These are phyloP conservation scores for Aquilaria yunnanensis DNA, from an alignment of 345 rosid genomes.

Conservation along the genomic window DNA sequence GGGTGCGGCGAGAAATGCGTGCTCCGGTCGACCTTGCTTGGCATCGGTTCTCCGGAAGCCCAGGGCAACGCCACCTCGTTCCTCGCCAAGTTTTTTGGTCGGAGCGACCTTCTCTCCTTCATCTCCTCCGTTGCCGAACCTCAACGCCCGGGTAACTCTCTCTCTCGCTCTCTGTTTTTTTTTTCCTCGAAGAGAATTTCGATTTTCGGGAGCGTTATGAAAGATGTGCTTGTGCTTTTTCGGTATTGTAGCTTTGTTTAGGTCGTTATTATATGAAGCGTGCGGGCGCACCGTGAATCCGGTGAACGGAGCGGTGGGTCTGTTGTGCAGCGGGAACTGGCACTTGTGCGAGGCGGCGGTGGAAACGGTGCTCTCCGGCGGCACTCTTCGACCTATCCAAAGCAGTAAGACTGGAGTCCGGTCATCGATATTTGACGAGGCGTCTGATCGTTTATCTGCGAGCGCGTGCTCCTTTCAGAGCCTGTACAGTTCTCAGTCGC, in stretches of 20 bases:
- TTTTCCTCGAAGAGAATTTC: neutral
- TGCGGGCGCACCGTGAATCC: slow-evolving; percentile 63
- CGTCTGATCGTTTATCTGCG: slow-evolving; percentile 16
- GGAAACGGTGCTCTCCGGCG: slow-evolving; percentile 45
- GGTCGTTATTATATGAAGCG: slow-evolving; percentile 52
- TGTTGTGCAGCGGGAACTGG: slow-evolving; percentile 56
- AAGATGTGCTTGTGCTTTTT: neutral
- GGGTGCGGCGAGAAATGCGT: slow-evolving; percentile 52
- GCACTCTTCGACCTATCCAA: slow-evolving; percentile 28
- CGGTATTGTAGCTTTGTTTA: slow-evolving; percentile 38
- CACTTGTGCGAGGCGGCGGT: slow-evolving; percentile 48
- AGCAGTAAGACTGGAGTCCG: slow-evolving; percentile 13
- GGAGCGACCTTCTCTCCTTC: slow-evolving; percentile 40
- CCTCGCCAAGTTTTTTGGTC: slow-evolving; percentile 60
- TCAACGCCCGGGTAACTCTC: slow-evolving; percentile 39
- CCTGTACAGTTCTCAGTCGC: slow-evolving; percentile 12
- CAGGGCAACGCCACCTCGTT: slow-evolving; percentile 59
- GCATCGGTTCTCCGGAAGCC: slow-evolving; percentile 46
- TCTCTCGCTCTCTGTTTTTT: neutral
- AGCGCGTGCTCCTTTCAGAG: slow-evolving; percentile 8
- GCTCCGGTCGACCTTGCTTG: slow-evolving; percentile 40
- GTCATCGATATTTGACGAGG: slow-evolving; percentile 20
- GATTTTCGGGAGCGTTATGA: too few species aligned
- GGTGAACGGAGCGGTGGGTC: slow-evolving; percentile 58
- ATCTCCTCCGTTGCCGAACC: slow-evolving; percentile 49